Base-by-base conservation (phyloP, 2,329 filamentous ascomycete species). In the Piedraia hortae region DNA sequence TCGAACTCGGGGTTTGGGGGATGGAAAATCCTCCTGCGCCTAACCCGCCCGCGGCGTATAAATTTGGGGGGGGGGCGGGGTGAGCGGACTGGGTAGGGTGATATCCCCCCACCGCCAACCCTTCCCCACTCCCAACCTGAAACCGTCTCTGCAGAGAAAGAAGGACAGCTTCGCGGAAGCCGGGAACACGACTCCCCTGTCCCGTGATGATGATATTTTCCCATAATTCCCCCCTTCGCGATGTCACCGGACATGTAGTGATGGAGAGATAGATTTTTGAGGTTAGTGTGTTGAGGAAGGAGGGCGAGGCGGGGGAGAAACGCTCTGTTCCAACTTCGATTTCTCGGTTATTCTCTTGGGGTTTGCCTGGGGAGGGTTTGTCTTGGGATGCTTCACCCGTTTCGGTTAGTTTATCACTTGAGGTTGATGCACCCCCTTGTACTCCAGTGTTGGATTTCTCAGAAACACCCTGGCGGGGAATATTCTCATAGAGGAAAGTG, bases 181-280 rank as follows among this genome's bases (percentile, higher is more conserved):
- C 64, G 47, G 57, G 54, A 21, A 69, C 50, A 36, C 53, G 61
- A 27, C 60, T 66, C 26, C 85, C 85, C 38, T 89, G 90, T 34
- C 85, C 85, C 23, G 90, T 72, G 24, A 97, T 71, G 33, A 90
- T 69, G 23, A 97, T 48, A 28, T 71, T 74, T 36, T 93, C 82
- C 85, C 85, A 97, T 31, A 88, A 69, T 16, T 72, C 59, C 16
- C 73, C 68, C 19, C 85, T 66, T 53, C 78, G 80, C 36, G 72
- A 69, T 32, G 77, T 64, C 30, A 90, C 78, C 20, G 75, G 67
- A 12, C 90, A 74, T 16, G 66, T 63, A 34, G 80, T 68, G 23
- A 93, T 65, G 1, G 75, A 68, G 26, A 69, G 64, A 45, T 90
- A 78, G 31, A 93, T 70, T 17, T 74, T 65, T 24, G 70, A 68